phyloP scores from a whole-genome alignment of 768 basidiomycete species.

The Epithele typhae region DNA sequence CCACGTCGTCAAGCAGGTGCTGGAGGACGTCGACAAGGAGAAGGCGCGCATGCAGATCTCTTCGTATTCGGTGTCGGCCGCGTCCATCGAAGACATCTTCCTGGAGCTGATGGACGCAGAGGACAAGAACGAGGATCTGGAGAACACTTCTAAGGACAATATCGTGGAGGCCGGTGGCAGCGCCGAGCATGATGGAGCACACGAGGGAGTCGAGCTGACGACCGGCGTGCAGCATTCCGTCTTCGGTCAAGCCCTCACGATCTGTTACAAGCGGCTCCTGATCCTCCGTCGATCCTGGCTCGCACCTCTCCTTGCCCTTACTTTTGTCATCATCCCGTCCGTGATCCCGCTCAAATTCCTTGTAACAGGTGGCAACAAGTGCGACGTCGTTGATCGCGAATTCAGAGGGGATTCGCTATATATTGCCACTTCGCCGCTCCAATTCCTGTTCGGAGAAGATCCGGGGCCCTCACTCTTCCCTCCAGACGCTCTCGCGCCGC shows the following conservation, averaged over 20 bases:
- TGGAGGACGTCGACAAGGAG: conserved; percentile 49
- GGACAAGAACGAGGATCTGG: conserved; percentile 23
- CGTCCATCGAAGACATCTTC: conserved; percentile 82
- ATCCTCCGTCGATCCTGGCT: conserved; percentile 49
- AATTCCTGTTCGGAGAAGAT: no score
- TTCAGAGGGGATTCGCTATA: background rate
- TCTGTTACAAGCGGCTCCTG: conserved; percentile 66
- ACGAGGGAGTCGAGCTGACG: conserved; percentile 35
- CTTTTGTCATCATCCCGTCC: background rate
- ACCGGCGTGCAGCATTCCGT: conserved; percentile 52
- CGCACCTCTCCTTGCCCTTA: background rate
- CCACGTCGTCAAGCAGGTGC: conserved; percentile 46
- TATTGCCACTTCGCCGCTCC: background rate
- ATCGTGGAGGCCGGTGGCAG: conserved; percentile 6
- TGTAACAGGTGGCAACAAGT: background rate
- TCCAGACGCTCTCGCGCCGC: no score
- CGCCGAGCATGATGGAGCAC: conserved; percentile 10
- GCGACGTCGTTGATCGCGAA: background rate
- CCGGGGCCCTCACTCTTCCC: no score
- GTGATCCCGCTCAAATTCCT: background rate
- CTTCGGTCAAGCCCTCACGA: conserved; percentile 62
- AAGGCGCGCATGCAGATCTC: conserved; percentile 33
- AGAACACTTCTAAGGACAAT: no score
- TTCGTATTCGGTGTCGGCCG: conserved; percentile 65
- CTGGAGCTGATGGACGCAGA: conserved; percentile 58